Evolutionary conservation across 106 monocot genomes (phyloP).

Genomic region (Dendrobium chrysotoxum): DNA sequence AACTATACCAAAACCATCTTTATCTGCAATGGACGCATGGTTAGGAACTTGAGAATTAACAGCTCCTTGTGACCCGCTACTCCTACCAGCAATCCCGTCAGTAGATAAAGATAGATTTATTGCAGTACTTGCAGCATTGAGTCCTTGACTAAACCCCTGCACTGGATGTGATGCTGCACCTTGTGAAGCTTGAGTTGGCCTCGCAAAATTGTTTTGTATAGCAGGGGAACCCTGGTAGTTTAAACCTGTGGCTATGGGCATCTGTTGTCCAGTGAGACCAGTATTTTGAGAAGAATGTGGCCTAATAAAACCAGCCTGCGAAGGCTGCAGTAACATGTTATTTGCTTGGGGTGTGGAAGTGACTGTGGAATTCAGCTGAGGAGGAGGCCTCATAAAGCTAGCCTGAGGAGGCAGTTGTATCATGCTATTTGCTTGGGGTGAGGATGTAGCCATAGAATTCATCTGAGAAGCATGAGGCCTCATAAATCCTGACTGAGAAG

Average conservation of each 20-base stretch:
- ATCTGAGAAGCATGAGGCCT: constrained; percentile 57
- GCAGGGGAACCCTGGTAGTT: constrained; percentile 32
- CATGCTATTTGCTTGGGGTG: constrained; percentile 10
- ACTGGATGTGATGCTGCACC: constrained; percentile 25
- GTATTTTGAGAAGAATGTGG: constrained; percentile 29
- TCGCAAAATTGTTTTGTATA: constrained; percentile 22
- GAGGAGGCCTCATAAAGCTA: constrained; percentile 21
- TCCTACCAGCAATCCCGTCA: constrained; percentile 45
- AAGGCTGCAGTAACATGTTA: background rate
- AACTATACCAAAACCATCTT: constrained; percentile 25
- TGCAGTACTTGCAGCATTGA: constrained; percentile 2
- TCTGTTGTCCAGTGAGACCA: constrained; percentile 34
- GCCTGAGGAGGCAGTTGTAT: background rate
- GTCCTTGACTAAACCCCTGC: constrained; percentile 31
- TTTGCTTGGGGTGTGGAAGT: constrained; percentile 12
- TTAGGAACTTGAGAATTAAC: constrained; percentile 19
- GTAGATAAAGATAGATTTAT: constrained; percentile 14
- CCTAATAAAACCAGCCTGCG: background rate
- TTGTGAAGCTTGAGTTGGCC: constrained; percentile 40
- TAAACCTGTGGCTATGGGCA: constrained; percentile 33
- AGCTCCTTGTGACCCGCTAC: constrained; percentile 21
- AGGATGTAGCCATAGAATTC: constrained; percentile 26
- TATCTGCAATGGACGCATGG: constrained; percentile 4
- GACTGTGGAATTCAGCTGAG: constrained; percentile 19
- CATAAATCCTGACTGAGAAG: background rate